Evolutionary conservation across 345 rosid species (phyloP), one percentile per base, ranked within the genome.

Genomic region (Geranium rotundifolium): DNA sequence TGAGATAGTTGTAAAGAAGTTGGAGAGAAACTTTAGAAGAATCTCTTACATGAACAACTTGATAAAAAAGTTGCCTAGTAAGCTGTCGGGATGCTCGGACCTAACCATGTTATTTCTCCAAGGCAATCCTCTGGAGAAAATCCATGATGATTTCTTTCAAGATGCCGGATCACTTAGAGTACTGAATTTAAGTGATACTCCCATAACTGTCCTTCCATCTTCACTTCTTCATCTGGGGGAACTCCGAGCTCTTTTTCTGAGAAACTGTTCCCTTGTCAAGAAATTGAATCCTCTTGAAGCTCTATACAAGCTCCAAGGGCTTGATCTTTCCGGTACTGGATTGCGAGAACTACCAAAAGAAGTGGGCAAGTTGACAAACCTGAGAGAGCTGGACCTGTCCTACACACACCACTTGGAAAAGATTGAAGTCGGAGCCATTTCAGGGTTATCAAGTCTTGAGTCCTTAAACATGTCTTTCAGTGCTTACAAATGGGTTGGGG

Each of bases 381-480:
- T 72, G 6, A 58, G 63, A 70, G 65, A 67, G 50, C 52, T 79
- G 5, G 59, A 67, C 56, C 54, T 79, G 59, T 68, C 77, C 17
- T 57, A 63, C 50, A 75, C 73, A 9, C 65, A 13, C 60, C 67
- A 59, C 29, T 61, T 72, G 27, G 67, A 75, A 68, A 67, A 56
- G 54, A 75, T 72, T 5, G 64, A 62, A 41, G 59, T 59, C 1
- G 77, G 82, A 41, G 41, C 67, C 2, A 58, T 78, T 30, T 66
- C 72, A 12, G 65, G 70, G 39, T 55, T 78, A 56, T 60, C 60
- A 17, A 67, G 60, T 68, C 70, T 78, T 12, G 76, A 78, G 59
- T 65, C 30, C 56, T 56, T 78, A 31, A 74, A 78, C 70, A 61
- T 67, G 73, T 71, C 79, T 52, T 72, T 56, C 60, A 69, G 79